Base-by-base conservation (phyloP, 305 asterid species). In the Solanum chacoense region DNA sequence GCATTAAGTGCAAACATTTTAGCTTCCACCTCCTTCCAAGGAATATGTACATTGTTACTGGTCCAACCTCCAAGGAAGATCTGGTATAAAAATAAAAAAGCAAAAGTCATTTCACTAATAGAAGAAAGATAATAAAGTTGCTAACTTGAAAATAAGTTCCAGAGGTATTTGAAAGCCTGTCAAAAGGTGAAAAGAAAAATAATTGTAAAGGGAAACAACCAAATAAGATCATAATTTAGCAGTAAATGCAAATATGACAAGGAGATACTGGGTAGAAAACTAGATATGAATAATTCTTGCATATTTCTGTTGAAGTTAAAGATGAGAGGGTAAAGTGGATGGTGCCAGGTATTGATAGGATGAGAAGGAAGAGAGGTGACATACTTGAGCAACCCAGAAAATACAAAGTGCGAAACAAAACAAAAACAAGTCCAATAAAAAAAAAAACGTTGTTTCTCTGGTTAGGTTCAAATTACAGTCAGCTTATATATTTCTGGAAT, bases 21-120 rank as follows among this genome's bases (percentile, higher is more conserved):
- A 38, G 98, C 94, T 90, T 96, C 99, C 80, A 93, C 96, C 92
- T 94, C 98, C 92, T 92, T 94, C 98, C 98, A 95, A 77, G 95
- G 92, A 90, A 95, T 92, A 90, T 91, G 93, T 87, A 90, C 87
- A 91, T 91, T 88, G 69, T 95, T 87, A 88, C 94, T 92, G 65
- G 90, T 89, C 96, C 95, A 94, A 76, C 93, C 93, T 86, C 95
- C 96, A 90, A 71, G 88, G 90, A 96, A 93, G 89, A 95, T 91
- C 99, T 95, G 93, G 90, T 91, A 89, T 59, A 59, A 59, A 59
- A 22, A 84, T 88, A 55, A 28, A 32, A 81, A 84, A 32, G 22
- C 74, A 84, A 32, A 84, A 84, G 74, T 55, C 87, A 84, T 31
- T 84, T 84, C 31, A 84, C 32, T 31, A 81, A 80, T 42, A 81